Evolutionary conservation across 2,329 filamentous ascomycete genomes (phyloP), one percentile per base, ranked within the genome.

Genomic region (Clarireedia monteithiana): DNA sequence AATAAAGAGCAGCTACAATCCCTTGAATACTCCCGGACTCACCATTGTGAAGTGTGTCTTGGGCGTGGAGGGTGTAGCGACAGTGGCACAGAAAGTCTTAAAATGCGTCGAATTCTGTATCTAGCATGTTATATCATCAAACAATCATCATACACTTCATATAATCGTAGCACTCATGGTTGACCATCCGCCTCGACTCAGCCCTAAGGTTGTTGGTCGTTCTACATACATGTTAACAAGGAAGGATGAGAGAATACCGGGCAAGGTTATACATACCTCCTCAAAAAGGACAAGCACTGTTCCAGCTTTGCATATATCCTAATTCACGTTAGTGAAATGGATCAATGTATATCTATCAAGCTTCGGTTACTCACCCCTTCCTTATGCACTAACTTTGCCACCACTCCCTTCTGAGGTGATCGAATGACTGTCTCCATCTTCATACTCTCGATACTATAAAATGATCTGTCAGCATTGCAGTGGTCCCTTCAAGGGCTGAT

Each of bases 361-460:
- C 48, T 30, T 36, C 47, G 12, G 12, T 23, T n/a, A 73, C 84
- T 77, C 76, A 88, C 85, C 58, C 88, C 88, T 73, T 85, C 81
- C 66, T 84, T 83, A 67, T 91, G 87, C 40, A 86, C 85, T 56
- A 91, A 72, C 68, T 82, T 86, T 69, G 87, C 84, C 59, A 91
- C 80, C 0, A 83, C 75, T 6, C 88, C 88, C 57, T 82, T 79
- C 60, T 89, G 85, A 6, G 88, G 88, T 52, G 86, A 89, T 58
- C 88, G 79, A 63, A 91, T 91, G 1, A 91, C 85, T 1, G 88
- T 91, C 69, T 91, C 88, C 88, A 91, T 91, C 77, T 91, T 91
- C 88, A 91, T 91, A 57, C 87, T 91, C 72, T 91, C 88, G 66
- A 91, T 91, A 1, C 82, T 84, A 56, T 15, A 46, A 14, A 20